A percentile compares a stretch with the other conserved stretches of the same genome.
Conservation (phyloP, 805 yeast genomes). For the Torulaspora quercuum region DNA sequence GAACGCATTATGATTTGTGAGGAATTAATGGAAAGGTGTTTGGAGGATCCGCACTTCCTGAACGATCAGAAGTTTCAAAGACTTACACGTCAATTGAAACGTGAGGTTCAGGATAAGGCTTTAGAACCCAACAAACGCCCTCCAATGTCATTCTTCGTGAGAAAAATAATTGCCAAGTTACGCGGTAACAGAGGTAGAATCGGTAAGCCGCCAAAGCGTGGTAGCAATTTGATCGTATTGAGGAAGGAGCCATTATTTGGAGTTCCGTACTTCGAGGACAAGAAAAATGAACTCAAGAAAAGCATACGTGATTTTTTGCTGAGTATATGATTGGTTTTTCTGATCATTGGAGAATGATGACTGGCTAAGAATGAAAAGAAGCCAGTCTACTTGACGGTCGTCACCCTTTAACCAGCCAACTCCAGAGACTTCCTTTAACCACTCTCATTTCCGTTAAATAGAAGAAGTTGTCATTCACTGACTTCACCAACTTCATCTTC, state of each 20-base stretch:
- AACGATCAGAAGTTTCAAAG: conserved; percentile 3
- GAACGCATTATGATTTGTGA: conserved; percentile 10
- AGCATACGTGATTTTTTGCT: conserved; percentile 12
- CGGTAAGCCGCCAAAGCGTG: conserved; percentile 14
- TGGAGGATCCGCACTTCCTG: conserved; percentile 7
- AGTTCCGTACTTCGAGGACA: conserved; percentile 11
- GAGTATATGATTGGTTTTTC: too few relatives aligned
- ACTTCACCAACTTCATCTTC: too few relatives aligned
- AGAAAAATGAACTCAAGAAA: conserved; percentile 5
- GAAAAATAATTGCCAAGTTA: conserved; percentile 6
- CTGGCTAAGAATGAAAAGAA: too few relatives aligned
- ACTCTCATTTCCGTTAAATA: too few relatives aligned
- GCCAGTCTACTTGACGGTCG: too few relatives aligned
- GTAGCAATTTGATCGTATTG: conserved; percentile 10
- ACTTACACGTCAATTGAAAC: background rate
- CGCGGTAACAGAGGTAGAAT: conserved; percentile 7
- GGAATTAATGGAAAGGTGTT: conserved; percentile 11
- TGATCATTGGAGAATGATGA: too few relatives aligned
- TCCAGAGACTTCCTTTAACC: too few relatives aligned
- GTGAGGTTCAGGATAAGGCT: conserved; percentile 2
- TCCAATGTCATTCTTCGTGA: conserved; percentile 8
- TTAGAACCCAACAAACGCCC: conserved; percentile 5
- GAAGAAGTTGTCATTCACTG: too few relatives aligned
- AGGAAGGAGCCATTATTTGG: conserved; percentile 14
- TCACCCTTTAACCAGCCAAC: too few relatives aligned